Conservation (phyloP, 129 eudicot genomes). For the Deinandra increscens region DNA sequence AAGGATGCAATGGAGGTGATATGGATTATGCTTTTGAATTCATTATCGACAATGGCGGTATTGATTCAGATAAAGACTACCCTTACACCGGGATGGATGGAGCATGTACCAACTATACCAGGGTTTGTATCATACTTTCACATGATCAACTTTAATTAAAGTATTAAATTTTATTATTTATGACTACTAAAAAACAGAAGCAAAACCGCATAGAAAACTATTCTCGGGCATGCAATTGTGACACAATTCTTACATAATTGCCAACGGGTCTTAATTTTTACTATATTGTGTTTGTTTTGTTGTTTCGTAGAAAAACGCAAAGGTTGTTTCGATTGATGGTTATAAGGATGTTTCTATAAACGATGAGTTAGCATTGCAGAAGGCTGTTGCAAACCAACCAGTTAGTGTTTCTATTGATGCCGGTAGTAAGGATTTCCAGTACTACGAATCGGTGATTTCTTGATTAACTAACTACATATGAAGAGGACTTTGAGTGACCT, state of each 20-base stretch:
- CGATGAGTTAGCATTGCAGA: slow-evolving; percentile 57
- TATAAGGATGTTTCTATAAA: slow-evolving; percentile 65
- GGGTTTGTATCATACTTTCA: slow-evolving; percentile 20
- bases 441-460: not conserved
- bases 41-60: slow-evolving; percentile 47
- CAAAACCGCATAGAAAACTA: too few species aligned
- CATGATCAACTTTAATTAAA: not conserved
- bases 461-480: not conserved
- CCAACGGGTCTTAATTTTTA: not conserved
- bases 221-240: too few species aligned
- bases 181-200: too few species aligned
- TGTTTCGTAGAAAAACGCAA: slow-evolving; percentile 49
- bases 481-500: not conserved
- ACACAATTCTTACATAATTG: too few species aligned
- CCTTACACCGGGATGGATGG: slow-evolving; percentile 43
- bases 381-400: slow-evolving; percentile 74
- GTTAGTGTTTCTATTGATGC: slow-evolving; percentile 80
- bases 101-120: slow-evolving; percentile 22
- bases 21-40: slow-evolving; percentile 47
- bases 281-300: not conserved
- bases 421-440: slow-evolving; percentile 53
- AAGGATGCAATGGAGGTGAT: slow-evolving; percentile 49
- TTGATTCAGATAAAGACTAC: slow-evolving; percentile 40
- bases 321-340: slow-evolving; percentile 54
- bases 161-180: not conserved